These are phyloP conservation scores for Malassezia obtusa DNA, from an alignment of 1,284 basidiomycete species.

Conservation along the genomic window DNA sequence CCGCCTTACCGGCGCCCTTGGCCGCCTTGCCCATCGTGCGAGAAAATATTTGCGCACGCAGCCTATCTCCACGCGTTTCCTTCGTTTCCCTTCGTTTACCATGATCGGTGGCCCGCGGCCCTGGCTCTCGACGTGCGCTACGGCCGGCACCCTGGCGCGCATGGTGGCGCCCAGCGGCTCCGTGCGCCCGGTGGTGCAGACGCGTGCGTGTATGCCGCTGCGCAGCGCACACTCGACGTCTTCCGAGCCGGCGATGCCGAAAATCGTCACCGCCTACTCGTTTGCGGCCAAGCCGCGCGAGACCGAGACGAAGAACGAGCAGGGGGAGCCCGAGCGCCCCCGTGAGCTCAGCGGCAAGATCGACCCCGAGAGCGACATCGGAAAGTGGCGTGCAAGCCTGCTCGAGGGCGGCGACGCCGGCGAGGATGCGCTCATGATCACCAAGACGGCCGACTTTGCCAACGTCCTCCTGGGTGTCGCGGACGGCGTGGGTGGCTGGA, in stretches of 20 bases:
- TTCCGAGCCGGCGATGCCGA: background rate
- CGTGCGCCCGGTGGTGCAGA: background rate
- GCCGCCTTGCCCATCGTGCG: conserved; percentile 40
- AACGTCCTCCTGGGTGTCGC: conserved; percentile 66
- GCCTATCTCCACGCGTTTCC: background rate
- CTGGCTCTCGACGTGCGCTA: conserved; percentile 12
- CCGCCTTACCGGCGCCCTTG: conserved; percentile 39
- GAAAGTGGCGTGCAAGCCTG: conserved; percentile 58
- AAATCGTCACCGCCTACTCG: conserved; percentile 63
- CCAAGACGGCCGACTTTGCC: conserved; percentile 57
- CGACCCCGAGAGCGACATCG: conserved; percentile 56
- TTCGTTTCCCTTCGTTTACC: background rate
- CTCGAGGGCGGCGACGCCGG: conserved; percentile 54
- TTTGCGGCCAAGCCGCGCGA: conserved; percentile 63
- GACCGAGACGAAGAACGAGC: conserved; percentile 17
- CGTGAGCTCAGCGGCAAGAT: conserved; percentile 56
- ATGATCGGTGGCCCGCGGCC: conserved; percentile 11
- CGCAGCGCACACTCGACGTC: conserved; percentile 1
- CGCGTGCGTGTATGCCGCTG: conserved; percentile 1
- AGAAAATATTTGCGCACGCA: background rate
- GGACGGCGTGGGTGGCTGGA: conserved; percentile 64
- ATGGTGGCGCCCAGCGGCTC: conserved; percentile 11
- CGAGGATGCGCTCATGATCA: conserved; percentile 50
- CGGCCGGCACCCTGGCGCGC: conserved; percentile 14
- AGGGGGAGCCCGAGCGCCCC: conserved; percentile 1